phyloP scores from a whole-genome alignment of 2,329 filamentous ascomycete genomes.

The Sclerotinia borealis region DNA sequence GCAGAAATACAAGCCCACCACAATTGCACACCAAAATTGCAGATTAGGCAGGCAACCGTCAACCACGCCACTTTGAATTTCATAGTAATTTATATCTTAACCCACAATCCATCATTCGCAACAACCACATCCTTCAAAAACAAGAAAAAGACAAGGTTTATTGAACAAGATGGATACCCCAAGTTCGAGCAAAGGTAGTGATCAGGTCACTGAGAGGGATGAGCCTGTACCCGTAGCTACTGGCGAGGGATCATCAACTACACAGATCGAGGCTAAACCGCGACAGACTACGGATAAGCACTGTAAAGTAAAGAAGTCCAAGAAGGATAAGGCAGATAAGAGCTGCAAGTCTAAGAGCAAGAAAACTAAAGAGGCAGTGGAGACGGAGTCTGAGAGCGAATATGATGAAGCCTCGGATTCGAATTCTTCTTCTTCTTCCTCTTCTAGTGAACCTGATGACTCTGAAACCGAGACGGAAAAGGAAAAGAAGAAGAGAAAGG shows the following conservation, averaged over 20 bases:
- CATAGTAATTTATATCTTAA: not conserved
- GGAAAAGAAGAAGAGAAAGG: constrained; percentile 34
- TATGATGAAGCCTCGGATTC: not conserved
- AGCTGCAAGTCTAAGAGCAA: constrained; percentile 9
- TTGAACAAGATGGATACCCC: constrained; percentile 26
- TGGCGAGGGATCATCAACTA: constrained; percentile 18
- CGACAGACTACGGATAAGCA: constrained; percentile 19
- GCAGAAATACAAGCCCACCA: not conserved
- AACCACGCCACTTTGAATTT: not conserved
- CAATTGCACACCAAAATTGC: not conserved
- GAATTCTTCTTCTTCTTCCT: constrained; percentile 3
- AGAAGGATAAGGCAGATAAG: constrained; percentile 21
- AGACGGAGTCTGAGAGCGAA: constrained; percentile 13
- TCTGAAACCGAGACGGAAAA: constrained; percentile 31
- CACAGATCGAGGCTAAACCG: constrained; percentile 25
- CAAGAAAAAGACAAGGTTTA: not conserved
- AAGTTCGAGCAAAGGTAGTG: constrained; percentile 24
- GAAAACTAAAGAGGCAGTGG: constrained; percentile 11
- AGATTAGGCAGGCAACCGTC: not conserved
- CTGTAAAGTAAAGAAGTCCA: constrained; percentile 23
- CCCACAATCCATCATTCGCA: not conserved
- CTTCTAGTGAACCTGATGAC: constrained; percentile 22
- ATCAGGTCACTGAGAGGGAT: constrained; percentile 23
- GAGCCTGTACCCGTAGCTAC: constrained; percentile 15
- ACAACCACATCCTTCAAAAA: not conserved